These are phyloP conservation scores for Exophiala xenobiotica DNA, from an alignment of 2,329 filamentous ascomycete genomes.

Conservation along the genomic window DNA sequence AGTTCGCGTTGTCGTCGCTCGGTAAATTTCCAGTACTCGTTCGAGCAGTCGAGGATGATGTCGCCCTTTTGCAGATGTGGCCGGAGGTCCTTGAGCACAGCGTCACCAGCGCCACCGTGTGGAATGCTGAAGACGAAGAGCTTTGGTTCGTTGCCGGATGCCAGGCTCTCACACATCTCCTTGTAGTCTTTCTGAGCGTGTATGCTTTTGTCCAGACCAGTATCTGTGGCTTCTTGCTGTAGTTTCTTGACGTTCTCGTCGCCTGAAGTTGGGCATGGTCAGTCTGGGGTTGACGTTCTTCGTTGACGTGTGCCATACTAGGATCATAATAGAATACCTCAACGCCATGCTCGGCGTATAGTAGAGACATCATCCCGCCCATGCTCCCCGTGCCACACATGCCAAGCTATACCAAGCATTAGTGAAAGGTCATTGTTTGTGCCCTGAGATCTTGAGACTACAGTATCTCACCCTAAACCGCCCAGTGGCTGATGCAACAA, in stretches of 20 bases:
- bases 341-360: constrained; percentile 58
- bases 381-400: constrained; percentile 55
- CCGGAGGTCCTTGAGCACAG: constrained; percentile 36
- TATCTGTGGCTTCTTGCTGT: constrained; percentile 37
- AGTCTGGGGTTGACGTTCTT: background rate
- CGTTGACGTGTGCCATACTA: constrained; percentile 20
- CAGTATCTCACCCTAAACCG: background rate
- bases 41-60: constrained; percentile 67
- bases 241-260: constrained; percentile 49
- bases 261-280: constrained; percentile 19
- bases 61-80: constrained; percentile 57
- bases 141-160: constrained; percentile 40
- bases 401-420: constrained; percentile 20
- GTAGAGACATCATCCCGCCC: constrained; percentile 59
- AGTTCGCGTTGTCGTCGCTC: constrained; percentile 62
- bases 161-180: constrained; percentile 50
- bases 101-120: constrained; percentile 45
- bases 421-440: background rate
- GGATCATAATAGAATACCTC: constrained; percentile 58
- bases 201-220: constrained; percentile 34
- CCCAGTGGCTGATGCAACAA: background rate
- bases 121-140: constrained; percentile 56
- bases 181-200: constrained; percentile 46
- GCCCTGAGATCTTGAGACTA: background rate
- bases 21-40: constrained; percentile 66